Conservation (phyloP, 192 early-diverging fungal species). For the Spinellus fusiger region DNA sequence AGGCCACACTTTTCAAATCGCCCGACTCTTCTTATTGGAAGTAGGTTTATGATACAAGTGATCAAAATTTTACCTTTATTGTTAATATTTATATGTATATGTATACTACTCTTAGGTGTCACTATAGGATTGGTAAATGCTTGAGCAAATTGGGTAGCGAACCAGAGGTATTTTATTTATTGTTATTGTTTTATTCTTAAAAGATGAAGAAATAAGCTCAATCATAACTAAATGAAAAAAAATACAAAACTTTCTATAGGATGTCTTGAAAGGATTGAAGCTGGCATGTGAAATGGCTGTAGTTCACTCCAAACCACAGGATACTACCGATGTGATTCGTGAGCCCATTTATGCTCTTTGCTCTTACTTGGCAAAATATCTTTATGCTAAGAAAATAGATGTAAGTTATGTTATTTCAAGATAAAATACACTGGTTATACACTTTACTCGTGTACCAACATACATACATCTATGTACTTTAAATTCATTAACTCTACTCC, state of each 20-base stretch:
- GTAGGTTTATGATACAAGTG: constrained; percentile 2
- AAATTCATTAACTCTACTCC: not conserved
- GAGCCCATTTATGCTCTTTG: constrained; percentile 56
- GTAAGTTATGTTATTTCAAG: not conserved
- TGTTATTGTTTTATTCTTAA: too few relatives aligned
- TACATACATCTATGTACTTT: not conserved
- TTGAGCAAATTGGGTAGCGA: constrained; percentile 37
- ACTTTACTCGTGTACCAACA: not conserved
- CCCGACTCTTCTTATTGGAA: constrained; percentile 16
- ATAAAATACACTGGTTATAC: not conserved
- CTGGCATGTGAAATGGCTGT: constrained; percentile 30
- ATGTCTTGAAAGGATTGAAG: too few relatives aligned
- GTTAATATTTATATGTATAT: not conserved
- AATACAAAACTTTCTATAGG: constrained; percentile 3
- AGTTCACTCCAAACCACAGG: constrained; percentile 29
- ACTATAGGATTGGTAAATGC: constrained; percentile 45
- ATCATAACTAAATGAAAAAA: not conserved
- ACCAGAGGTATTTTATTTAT: constrained; percentile 22
- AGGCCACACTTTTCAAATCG: constrained; percentile 12
- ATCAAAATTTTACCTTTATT: not conserved
- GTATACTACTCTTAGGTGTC: constrained; percentile 7
- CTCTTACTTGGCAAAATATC: constrained; percentile 49
- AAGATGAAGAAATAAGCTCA: not conserved
- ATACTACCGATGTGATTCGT: constrained; percentile 50
- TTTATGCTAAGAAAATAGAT: constrained; percentile 40